Evolutionary conservation across 805 yeast genomes (phyloP).

Genomic region (baker's yeast (Saccharomyces cerevisiae)): DNA sequence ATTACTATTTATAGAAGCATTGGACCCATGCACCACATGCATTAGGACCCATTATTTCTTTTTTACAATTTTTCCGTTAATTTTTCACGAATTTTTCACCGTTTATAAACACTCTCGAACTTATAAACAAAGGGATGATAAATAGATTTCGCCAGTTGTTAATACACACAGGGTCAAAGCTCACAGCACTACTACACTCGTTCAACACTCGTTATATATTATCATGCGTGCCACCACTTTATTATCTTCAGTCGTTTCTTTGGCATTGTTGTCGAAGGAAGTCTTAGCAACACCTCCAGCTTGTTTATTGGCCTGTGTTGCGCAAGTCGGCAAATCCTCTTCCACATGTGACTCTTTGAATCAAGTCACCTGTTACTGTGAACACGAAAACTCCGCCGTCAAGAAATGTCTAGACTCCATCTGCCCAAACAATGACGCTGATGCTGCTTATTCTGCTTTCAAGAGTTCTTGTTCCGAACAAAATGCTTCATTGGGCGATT

Average conservation of each 20-base stretch:
- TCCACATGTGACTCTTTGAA: conserved; percentile 50
- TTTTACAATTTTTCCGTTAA: neutral
- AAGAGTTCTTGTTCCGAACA: conserved; percentile 43
- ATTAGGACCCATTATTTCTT: neutral
- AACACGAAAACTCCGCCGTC: conserved; percentile 44
- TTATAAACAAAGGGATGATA: neutral
- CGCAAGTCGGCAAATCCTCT: conserved; percentile 50
- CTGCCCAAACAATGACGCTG: conserved; percentile 61
- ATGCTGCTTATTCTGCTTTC: conserved; percentile 53
- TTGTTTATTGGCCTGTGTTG: conserved; percentile 82
- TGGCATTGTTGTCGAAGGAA: conserved; percentile 21
- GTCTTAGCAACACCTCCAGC: conserved; percentile 80
- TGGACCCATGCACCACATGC: neutral
- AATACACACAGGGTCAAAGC: neutral
- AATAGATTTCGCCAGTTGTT: neutral
- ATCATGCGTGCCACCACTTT: conserved; percentile 25
- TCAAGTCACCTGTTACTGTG: conserved; percentile 63
- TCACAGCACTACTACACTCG: conserved; percentile 3
- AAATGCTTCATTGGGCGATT: conserved; percentile 31
- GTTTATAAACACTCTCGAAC: neutral
- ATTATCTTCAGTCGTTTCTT: conserved; percentile 21
- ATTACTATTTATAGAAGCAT: neutral
- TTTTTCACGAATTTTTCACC: neutral
- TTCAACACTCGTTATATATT: neutral
- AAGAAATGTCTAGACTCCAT: conserved; percentile 53